A percentile compares a stretch with the other conserved stretches of the same genome.
Conservation (phyloP, 345 rosid species). For the Raphanus raphanistrum region DNA sequence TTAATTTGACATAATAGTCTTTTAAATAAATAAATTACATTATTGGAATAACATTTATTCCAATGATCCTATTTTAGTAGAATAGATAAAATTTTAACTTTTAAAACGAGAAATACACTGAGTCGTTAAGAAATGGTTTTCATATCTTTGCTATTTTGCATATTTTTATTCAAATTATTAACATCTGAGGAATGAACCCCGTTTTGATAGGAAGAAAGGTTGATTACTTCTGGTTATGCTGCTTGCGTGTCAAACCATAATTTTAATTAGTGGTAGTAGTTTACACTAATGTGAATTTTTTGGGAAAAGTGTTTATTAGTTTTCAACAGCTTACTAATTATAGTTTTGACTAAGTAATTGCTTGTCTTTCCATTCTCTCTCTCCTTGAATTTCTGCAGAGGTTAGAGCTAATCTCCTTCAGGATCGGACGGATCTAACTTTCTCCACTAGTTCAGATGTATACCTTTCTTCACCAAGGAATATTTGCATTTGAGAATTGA, state of each 20-base stretch:
- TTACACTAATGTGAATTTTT: not conserved
- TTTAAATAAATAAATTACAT: too few relatives aligned
- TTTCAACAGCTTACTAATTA: slow-evolving; percentile 23
- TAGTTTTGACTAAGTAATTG: slow-evolving; percentile 29
- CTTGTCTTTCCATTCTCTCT: slow-evolving; percentile 11
- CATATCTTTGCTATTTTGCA: not conserved
- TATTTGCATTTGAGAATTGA: not conserved
- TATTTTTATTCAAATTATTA: not conserved
- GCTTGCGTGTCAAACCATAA: too few relatives aligned
- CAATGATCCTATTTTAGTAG: too few relatives aligned
- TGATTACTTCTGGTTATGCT: not conserved
- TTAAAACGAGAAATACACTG: too few relatives aligned
- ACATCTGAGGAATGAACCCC: not conserved
- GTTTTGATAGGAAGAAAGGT: not conserved
- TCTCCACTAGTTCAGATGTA: slow-evolving; percentile 24
- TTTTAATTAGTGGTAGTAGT: not conserved
- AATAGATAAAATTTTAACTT: too few relatives aligned
- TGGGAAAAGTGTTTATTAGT: not conserved
- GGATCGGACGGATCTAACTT: slow-evolving; percentile 40
- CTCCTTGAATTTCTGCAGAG: slow-evolving; percentile 25
- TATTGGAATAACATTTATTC: too few relatives aligned
- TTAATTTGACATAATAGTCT: too few relatives aligned
- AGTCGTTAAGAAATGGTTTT: too few relatives aligned
- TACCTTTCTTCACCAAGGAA: slow-evolving; percentile 20
- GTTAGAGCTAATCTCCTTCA: slow-evolving; percentile 33